Base-by-base conservation (phyloP, 768 basidiomycete species). In the Boletus subcaerulescens region DNA sequence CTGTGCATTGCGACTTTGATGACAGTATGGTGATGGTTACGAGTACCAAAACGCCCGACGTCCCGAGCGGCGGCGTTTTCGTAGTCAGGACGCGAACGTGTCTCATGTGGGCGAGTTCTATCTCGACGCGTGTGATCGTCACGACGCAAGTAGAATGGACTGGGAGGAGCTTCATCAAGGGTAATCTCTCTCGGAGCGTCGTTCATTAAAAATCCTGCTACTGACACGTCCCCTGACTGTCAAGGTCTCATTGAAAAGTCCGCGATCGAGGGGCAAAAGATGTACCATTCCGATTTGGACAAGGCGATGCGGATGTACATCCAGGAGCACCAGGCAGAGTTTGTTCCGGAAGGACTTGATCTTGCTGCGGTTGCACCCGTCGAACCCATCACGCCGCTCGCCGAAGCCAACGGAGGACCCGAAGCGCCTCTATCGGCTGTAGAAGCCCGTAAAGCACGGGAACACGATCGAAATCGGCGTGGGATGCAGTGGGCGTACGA, bases 71-170 rank as follows among this genome's bases (percentile, higher is more conserved):
- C 1, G 83, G 89, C 4, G 92, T 91, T 40, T 99, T 98, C 69
- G 77, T 85, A 9, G 94, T 98, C 56, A 97, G 94, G 80, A 98
- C 96, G 15, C 76, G 86, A 62, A 97, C 95, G 13, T 98, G 96
- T 67, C 78, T 98, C 45, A 98, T 84, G 78, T 99, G 94, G 94
- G 94, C 93, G 12, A 87, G 88, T 48, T 74, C 80, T 4, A 80
- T 88, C 48, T 81, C 86, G 22, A 89, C 89, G 7, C 84, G 80
- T 54, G 84, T 99, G 14, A 59, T 94, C 12, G 91, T 98, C 4
- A 94, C 92, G 40, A 93, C 90, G 5, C 83, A 89, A 59, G 91
- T 98, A 2, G 95, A 98, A 56, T 99, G 96, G 94, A 92, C 91
- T 0, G 95, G 95, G 42, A 81, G 93, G 62, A 95, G 92, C 73